These are phyloP conservation scores for Avena sativa DNA, from an alignment of 176 grass and related monocot species.

Conservation along the genomic window DNA sequence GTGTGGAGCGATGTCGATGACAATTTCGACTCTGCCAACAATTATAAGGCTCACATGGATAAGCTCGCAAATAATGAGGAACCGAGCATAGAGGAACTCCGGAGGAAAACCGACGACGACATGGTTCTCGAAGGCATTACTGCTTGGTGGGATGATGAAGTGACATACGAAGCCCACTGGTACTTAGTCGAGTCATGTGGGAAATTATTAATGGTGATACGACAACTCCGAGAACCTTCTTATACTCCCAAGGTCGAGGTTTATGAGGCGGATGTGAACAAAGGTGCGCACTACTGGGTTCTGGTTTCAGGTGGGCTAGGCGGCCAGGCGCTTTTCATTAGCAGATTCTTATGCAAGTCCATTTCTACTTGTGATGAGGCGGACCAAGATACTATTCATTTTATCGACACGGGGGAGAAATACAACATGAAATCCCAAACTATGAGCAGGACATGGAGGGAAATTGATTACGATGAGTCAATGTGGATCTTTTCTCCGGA, in stretches of 20 bases:
- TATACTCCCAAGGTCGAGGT: neutral
- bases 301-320: neutral
- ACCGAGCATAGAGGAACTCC: neutral
- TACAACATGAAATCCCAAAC: neutral
- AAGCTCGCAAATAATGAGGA: neutral
- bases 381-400: neutral
- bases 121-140: neutral
- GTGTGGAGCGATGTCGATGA: neutral
- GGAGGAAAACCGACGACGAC: neutral
- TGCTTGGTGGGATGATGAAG: neutral
- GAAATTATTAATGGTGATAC: neutral
- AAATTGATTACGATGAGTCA: neutral
- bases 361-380: neutral
- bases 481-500: slow-evolving; percentile 1
- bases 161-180: neutral
- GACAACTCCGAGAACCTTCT: neutral
- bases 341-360: neutral
- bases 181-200: neutral
- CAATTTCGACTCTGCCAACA: too few relatives aligned
- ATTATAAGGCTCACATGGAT: too few relatives aligned
- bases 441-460: neutral
- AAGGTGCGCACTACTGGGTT: neutral
- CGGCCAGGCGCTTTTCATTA: neutral
- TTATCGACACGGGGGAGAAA: slow-evolving; percentile 1
- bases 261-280: neutral